Percentiles rank a stretch among this genome's conserved stretches.
These are phyloP conservation scores for Yamadazyma kanchanaburiensis DNA, from an alignment of 1,139 yeast species.

Conservation along the genomic window DNA sequence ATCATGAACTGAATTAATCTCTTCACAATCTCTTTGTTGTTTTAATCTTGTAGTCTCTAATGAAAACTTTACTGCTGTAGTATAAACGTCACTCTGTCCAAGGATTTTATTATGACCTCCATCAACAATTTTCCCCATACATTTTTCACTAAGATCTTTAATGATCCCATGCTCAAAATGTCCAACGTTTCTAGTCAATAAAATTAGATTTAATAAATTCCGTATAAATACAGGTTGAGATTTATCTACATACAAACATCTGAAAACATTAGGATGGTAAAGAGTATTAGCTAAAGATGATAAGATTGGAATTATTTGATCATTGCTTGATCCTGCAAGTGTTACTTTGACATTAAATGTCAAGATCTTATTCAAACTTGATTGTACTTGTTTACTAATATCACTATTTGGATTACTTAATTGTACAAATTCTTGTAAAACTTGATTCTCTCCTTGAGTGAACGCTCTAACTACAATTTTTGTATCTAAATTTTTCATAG, in stretches of 20 bases:
- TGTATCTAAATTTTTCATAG: constrained; percentile 40
- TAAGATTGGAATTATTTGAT: constrained; percentile 77
- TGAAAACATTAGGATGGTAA: constrained; percentile 52
- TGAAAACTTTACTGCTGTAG: constrained; percentile 27
- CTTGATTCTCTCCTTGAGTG: constrained; percentile 43
- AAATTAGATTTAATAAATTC: constrained; percentile 28
- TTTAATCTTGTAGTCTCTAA: constrained; percentile 36
- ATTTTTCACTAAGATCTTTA: constrained; percentile 29
- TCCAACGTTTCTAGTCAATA: constrained; percentile 39
- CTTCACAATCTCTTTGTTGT: constrained; percentile 11
- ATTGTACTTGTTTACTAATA: constrained; percentile 26
- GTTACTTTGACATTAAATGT: constrained; percentile 46
- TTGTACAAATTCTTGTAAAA: constrained; percentile 47
- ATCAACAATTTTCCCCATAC: constrained; percentile 19
- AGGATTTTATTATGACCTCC: constrained; percentile 27
- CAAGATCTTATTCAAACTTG: constrained; percentile 27
- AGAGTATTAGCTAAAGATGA: constrained; percentile 43
- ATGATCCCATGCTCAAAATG: constrained; percentile 30
- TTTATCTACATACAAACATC: constrained; percentile 33
- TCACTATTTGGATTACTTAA: constrained; percentile 36
- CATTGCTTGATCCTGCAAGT: constrained; percentile 50
- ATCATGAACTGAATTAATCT: constrained; percentile 9
- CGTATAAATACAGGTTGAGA: constrained; percentile 30
- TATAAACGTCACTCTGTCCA: constrained; percentile 22
- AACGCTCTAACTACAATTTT: constrained; percentile 47